Base-by-base conservation (phyloP, 352 stramenopile species). In the Thalassiosira hispida region DNA sequence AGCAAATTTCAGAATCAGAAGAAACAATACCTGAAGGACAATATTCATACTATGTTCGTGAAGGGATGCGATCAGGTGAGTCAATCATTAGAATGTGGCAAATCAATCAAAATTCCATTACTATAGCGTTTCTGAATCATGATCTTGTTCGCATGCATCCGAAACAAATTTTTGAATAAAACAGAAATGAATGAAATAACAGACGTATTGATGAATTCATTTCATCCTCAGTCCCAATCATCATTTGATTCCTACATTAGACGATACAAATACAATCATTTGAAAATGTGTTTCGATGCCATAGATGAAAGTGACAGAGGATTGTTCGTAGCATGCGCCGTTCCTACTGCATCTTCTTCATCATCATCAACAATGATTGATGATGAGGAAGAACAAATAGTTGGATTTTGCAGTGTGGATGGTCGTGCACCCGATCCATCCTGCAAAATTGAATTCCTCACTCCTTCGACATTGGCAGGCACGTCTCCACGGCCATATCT, bases 251-350 rank as follows among this genome's bases (percentile, higher is more conserved):
- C 73, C 25, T 82, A 82, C 53, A 77, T 82, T 46, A 55, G 63
- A 61, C 33, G 60, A 60, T 82, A 82, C 52, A 82, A 82, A 72
- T 64, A 67, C 33, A 82, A 82, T 73, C 73, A 82, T 67, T 59
- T 82, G 29, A 8, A 57, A 60, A 77, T 77, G 65, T 77, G 56
- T 22, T 82, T 82, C 44, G 57, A 77, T 60, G 46, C 73, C 23
- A 75, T 82, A 18, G 57, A 65, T 14, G 63, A 77, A 46, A 22
- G 9, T 14, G 59, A 82, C 20, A 69, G 66, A 53, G 73, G 65
- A 33, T 53, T 82, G 8, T 82, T 77, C 38, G 64, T 81, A 20
- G 73, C 73, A 4, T 81, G 73, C 63, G 73, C 65, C 8, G 47
- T 59, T 31, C 35, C 61, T 38, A 23, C 14, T 47, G 7, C 55